Evolutionary conservation across 2,329 filamentous ascomycete genomes (phyloP).

Genomic region (Aspergillus transmontanensis): DNA sequence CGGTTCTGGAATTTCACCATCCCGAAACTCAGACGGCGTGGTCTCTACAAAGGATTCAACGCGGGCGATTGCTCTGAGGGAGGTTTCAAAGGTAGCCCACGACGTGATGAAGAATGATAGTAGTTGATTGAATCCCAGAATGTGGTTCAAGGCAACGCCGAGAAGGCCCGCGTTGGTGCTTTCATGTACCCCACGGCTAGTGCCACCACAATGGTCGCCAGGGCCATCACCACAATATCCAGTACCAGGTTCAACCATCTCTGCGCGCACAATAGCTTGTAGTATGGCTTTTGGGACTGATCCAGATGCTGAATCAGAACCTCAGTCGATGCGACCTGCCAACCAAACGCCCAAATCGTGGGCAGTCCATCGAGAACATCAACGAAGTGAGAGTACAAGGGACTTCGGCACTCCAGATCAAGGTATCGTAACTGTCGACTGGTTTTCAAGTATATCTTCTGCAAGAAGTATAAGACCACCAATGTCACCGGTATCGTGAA

Average conservation of each 20-base stretch:
- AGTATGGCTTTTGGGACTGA: conserved; percentile 48
- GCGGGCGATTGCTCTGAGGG: conserved; percentile 47
- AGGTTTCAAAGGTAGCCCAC: conserved; percentile 58
- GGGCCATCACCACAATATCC: conserved; percentile 42
- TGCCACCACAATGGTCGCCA: conserved; percentile 47
- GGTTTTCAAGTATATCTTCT: conserved; percentile 47
- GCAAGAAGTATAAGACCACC: conserved; percentile 46
- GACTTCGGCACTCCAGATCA: conserved; percentile 55
- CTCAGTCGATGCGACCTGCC: conserved; percentile 43
- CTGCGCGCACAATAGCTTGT: conserved; percentile 49
- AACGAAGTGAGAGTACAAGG: conserved; percentile 55
- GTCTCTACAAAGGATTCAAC: conserved; percentile 16
- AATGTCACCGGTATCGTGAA: conserved; percentile 42
- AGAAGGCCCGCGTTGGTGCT: conserved; percentile 45
- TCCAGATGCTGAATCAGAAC: conserved; percentile 43
- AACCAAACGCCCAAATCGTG: conserved; percentile 55
- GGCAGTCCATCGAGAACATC: conserved; percentile 53
- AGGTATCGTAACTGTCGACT: conserved; percentile 53
- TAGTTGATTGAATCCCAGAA: conserved; percentile 31
- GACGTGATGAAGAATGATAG: conserved; percentile 39
- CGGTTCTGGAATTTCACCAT: not conserved
- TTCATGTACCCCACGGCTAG: conserved; percentile 41
- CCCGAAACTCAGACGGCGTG: conserved; percentile 7
- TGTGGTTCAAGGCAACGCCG: conserved; percentile 50
- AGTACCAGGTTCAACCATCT: conserved; percentile 48